Percentiles rank a stretch among this genome's conserved stretches.
Conservation (phyloP, 2,329 filamentous ascomycete genomes). For the Fusarium tricinctum region DNA sequence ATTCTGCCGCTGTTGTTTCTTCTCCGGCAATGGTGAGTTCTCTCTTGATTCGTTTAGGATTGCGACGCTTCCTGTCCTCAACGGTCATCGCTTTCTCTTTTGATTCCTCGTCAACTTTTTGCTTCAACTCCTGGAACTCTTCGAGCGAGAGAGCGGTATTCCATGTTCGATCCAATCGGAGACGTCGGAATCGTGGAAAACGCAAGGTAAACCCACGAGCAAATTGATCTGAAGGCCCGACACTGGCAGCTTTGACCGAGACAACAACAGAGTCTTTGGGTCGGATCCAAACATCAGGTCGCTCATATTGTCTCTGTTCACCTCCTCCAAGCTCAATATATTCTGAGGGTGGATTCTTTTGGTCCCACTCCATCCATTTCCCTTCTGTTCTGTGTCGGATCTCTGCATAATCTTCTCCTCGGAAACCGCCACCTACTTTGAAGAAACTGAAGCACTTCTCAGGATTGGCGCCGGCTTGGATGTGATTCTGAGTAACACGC, state of each 20-base stretch:
- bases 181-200: conserved; percentile 88
- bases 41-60: conserved; percentile 74
- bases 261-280: conserved; percentile 89
- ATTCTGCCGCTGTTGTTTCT: conserved; percentile 60
- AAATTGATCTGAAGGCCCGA: conserved; percentile 82
- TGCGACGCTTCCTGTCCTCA: conserved; percentile 71
- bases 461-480: conserved; percentile 69
- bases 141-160: conserved; percentile 81
- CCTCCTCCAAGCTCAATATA: conserved; percentile 87
- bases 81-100: conserved; percentile 84
- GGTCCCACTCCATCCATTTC: conserved; percentile 91
- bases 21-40: conserved; percentile 81
- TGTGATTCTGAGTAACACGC: conserved; percentile 77
- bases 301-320: conserved; percentile 77
- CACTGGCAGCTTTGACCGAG: conserved; percentile 87
- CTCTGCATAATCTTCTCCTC: conserved; percentile 84
- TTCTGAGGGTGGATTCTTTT: conserved; percentile 78
- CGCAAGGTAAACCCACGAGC: conserved; percentile 82
- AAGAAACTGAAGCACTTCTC: conserved; percentile 95
- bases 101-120: conserved; percentile 76
- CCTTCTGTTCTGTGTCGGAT: conserved; percentile 88
- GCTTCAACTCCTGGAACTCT: conserved; percentile 81
- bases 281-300: conserved; percentile 93
- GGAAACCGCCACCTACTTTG: conserved; percentile 96
- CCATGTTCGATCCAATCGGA: conserved; percentile 90